Conservation (phyloP, 2,329 filamentous ascomycete genomes). For the Beauveria brongniartii region DNA sequence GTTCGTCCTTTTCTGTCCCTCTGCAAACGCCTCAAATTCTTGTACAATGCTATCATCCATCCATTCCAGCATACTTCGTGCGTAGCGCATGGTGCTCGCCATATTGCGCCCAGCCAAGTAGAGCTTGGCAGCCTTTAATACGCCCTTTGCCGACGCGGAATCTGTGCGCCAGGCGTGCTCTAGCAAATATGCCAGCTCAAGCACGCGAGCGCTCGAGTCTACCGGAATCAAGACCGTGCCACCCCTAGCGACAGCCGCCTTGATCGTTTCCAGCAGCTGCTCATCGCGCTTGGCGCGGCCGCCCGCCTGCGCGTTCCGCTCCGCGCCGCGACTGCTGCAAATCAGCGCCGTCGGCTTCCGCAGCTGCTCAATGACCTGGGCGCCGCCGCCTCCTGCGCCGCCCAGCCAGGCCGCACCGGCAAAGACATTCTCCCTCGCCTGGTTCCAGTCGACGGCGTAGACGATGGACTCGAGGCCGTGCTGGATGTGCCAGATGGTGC, state of each 20-base stretch:
- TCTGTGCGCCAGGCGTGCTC: constrained; percentile 84
- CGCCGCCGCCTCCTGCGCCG: constrained; percentile 68
- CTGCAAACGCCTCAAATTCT: constrained; percentile 72
- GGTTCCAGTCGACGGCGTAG: constrained; percentile 97
- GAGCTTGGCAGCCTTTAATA: constrained; percentile 49
- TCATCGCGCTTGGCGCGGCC: constrained; percentile 79
- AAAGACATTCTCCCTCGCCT: constrained; percentile 91
- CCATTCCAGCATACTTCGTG: constrained; percentile 96
- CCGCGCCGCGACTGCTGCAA: constrained; percentile 78
- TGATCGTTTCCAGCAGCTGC: constrained; percentile 74
- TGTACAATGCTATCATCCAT: constrained; percentile 95
- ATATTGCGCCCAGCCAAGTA: constrained; percentile 83
- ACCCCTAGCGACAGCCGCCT: constrained; percentile 65
- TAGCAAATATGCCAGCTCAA: constrained; percentile 85
- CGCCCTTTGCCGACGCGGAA: constrained; percentile 41
- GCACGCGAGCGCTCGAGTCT: constrained; percentile 87
- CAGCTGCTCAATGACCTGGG: constrained; percentile 88
- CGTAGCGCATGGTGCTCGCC: constrained; percentile 81
- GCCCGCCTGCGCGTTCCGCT: constrained; percentile 60
- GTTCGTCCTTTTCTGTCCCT: constrained; percentile 39
- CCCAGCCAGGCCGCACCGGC: constrained; percentile 91
- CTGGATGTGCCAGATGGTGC: constrained; percentile 98
- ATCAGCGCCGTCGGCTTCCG: constrained; percentile 89
- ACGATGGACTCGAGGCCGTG: constrained; percentile 95
- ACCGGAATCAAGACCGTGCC: constrained; percentile 90